These are phyloP conservation scores for Tolypocladium ovalisporum DNA, from an alignment of 2,329 filamentous ascomycete genomes.

Conservation along the genomic window DNA sequence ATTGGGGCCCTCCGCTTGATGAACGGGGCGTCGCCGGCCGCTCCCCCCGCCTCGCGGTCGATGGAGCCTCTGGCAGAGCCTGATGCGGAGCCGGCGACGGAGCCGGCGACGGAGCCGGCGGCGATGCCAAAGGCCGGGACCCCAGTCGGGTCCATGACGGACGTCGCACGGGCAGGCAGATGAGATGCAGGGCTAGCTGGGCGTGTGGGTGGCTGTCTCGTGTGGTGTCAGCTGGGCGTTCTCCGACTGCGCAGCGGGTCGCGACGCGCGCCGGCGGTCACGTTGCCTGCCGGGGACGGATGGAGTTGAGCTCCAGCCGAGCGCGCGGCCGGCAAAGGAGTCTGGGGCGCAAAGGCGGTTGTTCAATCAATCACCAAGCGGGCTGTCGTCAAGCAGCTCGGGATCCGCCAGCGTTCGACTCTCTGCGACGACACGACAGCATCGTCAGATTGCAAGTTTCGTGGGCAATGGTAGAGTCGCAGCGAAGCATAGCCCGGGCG, in stretches of 20 bases:
- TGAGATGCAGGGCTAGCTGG: background rate
- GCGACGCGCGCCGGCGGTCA: background rate
- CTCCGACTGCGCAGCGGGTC: background rate
- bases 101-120: background rate
- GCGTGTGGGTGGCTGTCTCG: background rate
- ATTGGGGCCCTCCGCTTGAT: constrained; percentile 40
- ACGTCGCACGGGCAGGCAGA: background rate
- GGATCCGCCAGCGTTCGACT: background rate
- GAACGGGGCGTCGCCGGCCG: constrained; percentile 5
- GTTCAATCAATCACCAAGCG: background rate
- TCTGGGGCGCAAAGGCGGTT: background rate
- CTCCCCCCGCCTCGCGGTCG: constrained; percentile 1
- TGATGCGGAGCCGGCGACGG: background rate
- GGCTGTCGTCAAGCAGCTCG: background rate
- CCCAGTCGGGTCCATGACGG: constrained; percentile 3
- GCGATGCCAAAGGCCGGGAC: background rate
- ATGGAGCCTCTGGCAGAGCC: constrained; percentile 1
- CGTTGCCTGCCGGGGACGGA: background rate
- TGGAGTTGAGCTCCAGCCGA: background rate
- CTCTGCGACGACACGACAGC: background rate
- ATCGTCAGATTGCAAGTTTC: background rate
- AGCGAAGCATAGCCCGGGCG: background rate
- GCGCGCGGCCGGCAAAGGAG: background rate
- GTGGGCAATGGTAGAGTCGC: background rate
- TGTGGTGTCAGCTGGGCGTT: background rate